These are phyloP conservation scores for Neonectria coccinea DNA, from an alignment of 2,329 filamentous ascomycete species.

Conservation along the genomic window DNA sequence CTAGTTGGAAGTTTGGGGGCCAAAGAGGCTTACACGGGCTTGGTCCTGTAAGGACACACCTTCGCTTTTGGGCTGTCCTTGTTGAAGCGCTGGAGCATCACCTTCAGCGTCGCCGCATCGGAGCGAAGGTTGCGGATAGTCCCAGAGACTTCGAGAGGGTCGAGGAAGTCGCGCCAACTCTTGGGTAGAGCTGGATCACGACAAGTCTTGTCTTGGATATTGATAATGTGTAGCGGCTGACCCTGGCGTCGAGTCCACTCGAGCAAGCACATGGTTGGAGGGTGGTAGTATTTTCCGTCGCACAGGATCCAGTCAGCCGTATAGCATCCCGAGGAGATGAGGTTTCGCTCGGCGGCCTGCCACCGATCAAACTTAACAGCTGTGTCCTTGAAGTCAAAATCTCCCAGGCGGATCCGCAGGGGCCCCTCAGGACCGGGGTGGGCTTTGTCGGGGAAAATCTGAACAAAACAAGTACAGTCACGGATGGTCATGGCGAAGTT, in stretches of 20 bases:
- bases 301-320: conserved; percentile 55
- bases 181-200: conserved; percentile 29
- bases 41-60: conserved; percentile 42
- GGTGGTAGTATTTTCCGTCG: conserved; percentile 49
- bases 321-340: conserved; percentile 79
- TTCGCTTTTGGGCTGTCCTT: conserved; percentile 41
- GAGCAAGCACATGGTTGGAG: conserved; percentile 52
- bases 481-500: conserved; percentile 82
- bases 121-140: conserved; percentile 31
- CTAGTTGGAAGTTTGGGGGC: conserved; percentile 26
- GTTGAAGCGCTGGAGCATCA: conserved; percentile 40
- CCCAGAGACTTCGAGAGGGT: conserved; percentile 11
- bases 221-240: conserved; percentile 39
- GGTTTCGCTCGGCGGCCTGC: conserved; percentile 69
- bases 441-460: conserved; percentile 56
- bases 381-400: conserved; percentile 81
- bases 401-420: conserved; percentile 73
- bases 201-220: conserved; percentile 37
- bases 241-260: conserved; percentile 44
- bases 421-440: conserved; percentile 38
- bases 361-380: conserved; percentile 76
- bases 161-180: conserved; percentile 21
- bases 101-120: conserved; percentile 37
- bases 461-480: conserved; percentile 81
- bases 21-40: conserved; percentile 43